Evolutionary conservation across 768 basidiomycete species (phyloP), one percentile per base, ranked within the genome.

Genomic region (Termitomyces sp.): DNA sequence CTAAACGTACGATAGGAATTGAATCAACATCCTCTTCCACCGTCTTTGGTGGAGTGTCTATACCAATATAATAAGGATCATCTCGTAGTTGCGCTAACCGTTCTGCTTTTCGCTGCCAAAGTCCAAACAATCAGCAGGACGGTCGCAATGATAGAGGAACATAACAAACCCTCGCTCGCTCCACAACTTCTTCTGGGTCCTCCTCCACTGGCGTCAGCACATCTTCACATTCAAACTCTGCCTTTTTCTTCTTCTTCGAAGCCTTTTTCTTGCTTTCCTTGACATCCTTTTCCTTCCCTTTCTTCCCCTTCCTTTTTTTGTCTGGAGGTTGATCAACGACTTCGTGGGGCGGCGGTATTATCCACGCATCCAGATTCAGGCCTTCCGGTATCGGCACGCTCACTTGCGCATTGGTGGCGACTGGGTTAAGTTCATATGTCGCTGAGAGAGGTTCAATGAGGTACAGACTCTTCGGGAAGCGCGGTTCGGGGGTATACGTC

Each of bases 1-100:
- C 91, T 47, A 98, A 72, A 59, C 77, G 82, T 32, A 98, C 92
- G 24, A 99, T 84, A 0, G 96, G 95, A 71, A 98, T 98, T 9
- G 87, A 83, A 64, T 97, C 94, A n/a, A 97, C 63, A 66, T 97
- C 92, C 13, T 83, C 80, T 8, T 71, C 60, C 26, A 58, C 53
- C 28, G 68, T 61, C 55, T 71, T 75, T 1, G 81, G 75, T 1
- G 81, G 75, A 54, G 69, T 73, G 43, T 84, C 82, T 62, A 91
- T 88, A 40, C 86, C 78, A 61, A 97, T 86, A 70, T 97, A 95
- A 73, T 94, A 97, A 4, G 95, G 94, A 67, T 98, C 94, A 61
- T 93, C 90, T 42, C 83, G 83, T 61, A 87, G 76, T 58, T 87
- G 83, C 51, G 87, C 93, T 49, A 86, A 73, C 32, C 92, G 80